Conservation (phyloP, 2,329 filamentous ascomycete species). For the Lachnum nothofagi region DNA sequence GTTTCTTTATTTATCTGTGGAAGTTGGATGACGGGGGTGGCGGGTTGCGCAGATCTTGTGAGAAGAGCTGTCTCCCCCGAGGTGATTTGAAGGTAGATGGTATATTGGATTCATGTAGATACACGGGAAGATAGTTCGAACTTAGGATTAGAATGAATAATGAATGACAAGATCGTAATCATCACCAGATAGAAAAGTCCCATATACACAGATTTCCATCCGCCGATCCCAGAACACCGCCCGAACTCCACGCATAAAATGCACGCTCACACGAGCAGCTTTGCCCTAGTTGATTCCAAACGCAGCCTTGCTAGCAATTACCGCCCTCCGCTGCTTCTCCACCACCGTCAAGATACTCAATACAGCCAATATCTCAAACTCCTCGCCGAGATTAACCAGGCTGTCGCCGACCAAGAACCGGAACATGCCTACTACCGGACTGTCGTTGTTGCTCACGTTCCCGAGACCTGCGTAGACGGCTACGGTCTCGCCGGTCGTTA, state of each 20-base stretch:
- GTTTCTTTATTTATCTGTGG: no score
- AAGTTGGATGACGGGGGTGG: no score
- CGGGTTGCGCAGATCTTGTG: no score
- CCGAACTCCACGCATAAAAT: background rate
- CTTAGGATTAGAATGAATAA: no score
- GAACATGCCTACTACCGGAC: constrained; percentile 21
- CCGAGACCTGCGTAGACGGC: constrained; percentile 27
- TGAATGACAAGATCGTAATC: no score
- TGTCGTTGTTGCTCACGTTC: constrained; percentile 8
- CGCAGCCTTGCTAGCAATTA: constrained; percentile 13
- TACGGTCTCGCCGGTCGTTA: constrained; percentile 22
- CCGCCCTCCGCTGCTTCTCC: constrained; percentile 22
- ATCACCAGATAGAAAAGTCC: no score
- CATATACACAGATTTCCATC: background rate
- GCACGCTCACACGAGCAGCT: background rate
- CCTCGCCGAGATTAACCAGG: constrained; percentile 19
- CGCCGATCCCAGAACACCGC: background rate
- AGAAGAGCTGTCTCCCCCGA: no score
- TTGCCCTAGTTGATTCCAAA: constrained; percentile 6
- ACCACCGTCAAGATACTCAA: constrained; percentile 24
- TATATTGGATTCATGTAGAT: no score
- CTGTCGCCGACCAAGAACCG: constrained; percentile 19
- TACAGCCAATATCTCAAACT: constrained; percentile 26
- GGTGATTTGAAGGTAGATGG: no score
- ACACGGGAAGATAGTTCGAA: no score